Base-by-base conservation (phyloP, 257 asterid genomes). In the Vinca minor region DNA sequence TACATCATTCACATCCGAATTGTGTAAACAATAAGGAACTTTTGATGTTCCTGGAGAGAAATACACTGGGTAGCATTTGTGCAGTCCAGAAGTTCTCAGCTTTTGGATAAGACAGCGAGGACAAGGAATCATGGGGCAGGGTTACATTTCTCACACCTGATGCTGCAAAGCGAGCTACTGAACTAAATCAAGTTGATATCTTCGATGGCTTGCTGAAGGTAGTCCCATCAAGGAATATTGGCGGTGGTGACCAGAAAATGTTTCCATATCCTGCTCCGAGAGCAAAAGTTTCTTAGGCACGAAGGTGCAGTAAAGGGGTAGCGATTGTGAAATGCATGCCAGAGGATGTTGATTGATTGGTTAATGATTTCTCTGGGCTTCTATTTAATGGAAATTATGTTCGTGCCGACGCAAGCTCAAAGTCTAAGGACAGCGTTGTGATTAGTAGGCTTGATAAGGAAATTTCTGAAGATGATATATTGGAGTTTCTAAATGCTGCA, bases 261-360 rank as follows among this genome's bases (percentile, higher is more conserved):
- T 69, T 66, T 54, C 76, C 85, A 12, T 76, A 63, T 68, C 81
- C 85, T 65, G 71, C 81, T 59, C 72, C 89, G 59, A 85, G 67
- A 76, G 95, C 98, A 64, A 89, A 71, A 77, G 77, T 93, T 63
- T 66, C 11, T 53, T 93, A 97, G 98, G 96, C 97, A 69, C 96
- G 98, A 66, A 83, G 88, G 70, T 45, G 21, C 71, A 89, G 98
- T 81, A 89, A 65, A 76, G 97, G 98, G 69, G n/a, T 72, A 50
- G 98, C 85, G 10, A 62, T 89, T 61, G 73, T 81, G 75, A 87
- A 71, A 76, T 93, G 98, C 34, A 63, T 77, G 50, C 80, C 76
- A n/a, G 65, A 39, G 60, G 97, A 89, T 73, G 88, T 85, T 60
- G 61, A 54, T 65, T 61, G 46, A 13, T n/a, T 93, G 63, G 69